Evolutionary conservation across 163 green algal genomes (phyloP).

Genomic region (Chlorella variabilis): DNA sequence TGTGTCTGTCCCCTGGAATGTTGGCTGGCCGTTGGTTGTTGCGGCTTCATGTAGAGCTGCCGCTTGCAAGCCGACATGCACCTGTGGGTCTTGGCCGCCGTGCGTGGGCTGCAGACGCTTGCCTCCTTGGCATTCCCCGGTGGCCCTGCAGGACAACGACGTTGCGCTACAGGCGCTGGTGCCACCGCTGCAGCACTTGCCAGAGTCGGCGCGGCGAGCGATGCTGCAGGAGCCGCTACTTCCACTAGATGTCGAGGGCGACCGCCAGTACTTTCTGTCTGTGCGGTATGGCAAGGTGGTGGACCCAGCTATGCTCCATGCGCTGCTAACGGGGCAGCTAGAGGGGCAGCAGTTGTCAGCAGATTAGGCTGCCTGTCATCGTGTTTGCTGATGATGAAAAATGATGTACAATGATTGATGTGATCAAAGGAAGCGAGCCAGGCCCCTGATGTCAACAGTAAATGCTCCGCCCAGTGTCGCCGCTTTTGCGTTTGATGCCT

Average conservation of each 20-base stretch:
- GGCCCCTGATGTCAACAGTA: no score
- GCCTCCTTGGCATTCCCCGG: no score
- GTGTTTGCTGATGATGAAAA: background rate
- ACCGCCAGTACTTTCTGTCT: conserved; percentile 72
- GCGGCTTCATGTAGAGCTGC: no score
- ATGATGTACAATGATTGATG: background rate
- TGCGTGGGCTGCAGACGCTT: no score
- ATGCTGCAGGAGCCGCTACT: conserved; percentile 57
- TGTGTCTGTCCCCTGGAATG: background rate
- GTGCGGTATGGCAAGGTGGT: conserved; percentile 23
- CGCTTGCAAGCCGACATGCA: no score
- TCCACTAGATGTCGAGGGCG: conserved; percentile 59
- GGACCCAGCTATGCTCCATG: background rate
- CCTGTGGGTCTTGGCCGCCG: no score
- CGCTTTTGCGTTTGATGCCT: no score
- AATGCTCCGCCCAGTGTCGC: no score
- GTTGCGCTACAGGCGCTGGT: conserved; percentile 58
- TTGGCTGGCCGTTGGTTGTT: no score
- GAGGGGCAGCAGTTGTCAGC: conserved; percentile 3
- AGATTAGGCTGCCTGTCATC: background rate
- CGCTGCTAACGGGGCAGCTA: conserved; percentile 26
- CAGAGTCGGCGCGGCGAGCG: conserved; percentile 20
- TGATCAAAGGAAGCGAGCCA: no score
- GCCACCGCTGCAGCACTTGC: conserved; percentile 57
- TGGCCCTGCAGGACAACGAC: conserved; percentile 71